Percentiles rank a stretch among this genome's conserved stretches.
Conservation (phyloP, 768 basidiomycete genomes). For the Lactifluus piperatus region DNA sequence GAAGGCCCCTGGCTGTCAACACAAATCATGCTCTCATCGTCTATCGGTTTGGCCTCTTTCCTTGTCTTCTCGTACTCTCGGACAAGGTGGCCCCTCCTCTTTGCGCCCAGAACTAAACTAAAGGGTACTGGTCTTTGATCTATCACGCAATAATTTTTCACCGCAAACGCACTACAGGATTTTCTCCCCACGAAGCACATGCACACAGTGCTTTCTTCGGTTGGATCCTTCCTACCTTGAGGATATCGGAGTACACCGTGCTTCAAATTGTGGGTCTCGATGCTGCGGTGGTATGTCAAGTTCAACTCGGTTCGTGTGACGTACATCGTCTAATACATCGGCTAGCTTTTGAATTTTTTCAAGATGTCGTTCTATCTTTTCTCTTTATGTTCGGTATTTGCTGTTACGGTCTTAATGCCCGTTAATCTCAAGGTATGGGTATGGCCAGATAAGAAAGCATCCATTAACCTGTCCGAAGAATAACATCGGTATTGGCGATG, state of each 20-base stretch:
- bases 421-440: constrained; percentile 78
- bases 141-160: not conserved
- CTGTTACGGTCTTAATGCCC: constrained; percentile 83
- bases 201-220: constrained; percentile 83
- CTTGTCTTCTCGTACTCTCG: constrained; percentile 84
- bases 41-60: constrained; percentile 74
- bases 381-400: constrained; percentile 75
- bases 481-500: constrained; percentile 61
- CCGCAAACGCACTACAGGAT: constrained; percentile 42
- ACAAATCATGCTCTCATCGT: constrained; percentile 68
- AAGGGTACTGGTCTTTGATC: constrained; percentile 54
- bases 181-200: constrained; percentile 91
- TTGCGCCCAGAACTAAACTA: constrained; percentile 88
- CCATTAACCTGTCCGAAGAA: constrained; percentile 58
- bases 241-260: constrained; percentile 85
- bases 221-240: constrained; percentile 91
- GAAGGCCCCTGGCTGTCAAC: constrained; percentile 96
- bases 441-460: not conserved
- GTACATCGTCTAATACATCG: not conserved
- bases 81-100: constrained; percentile 81
- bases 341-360: constrained; percentile 88
- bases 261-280: constrained; percentile 95
- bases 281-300: constrained; percentile 76
- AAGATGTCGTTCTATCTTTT: constrained; percentile 94
- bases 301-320: not conserved